Base-by-base conservation (phyloP, 306 rosid genomes). In the Corylus americana region DNA sequence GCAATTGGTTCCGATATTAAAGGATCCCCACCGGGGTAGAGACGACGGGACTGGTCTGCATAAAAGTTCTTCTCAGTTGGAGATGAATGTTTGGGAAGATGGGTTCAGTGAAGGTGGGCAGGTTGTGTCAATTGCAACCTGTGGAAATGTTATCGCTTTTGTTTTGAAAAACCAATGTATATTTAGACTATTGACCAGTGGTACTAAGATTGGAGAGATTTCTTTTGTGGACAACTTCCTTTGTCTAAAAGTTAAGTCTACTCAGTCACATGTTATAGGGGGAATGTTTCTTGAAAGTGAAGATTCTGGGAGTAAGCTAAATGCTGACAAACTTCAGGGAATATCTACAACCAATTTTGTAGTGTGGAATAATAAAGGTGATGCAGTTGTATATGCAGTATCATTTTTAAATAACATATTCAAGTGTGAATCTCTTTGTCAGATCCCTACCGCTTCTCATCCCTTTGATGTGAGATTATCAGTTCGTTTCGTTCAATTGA, bases 351-450 rank as follows among this genome's bases (percentile, higher is more conserved):
- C 62, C 58, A 51, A 51, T 50, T 88, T 92, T 89, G 80, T 78
- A 35, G 90, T 90, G 22, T 95, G 98, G 98, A 90, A 86, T 79
- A 86, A 83, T 79, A 81, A 74, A 77, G 98, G 98, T 80, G 80
- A 48, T 81, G 91, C 89, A 80, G 55, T 89, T 85, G 84, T 91
- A 49, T 89, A 83, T 79, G 78, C 74, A 73, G 50, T 95, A 64
- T 85, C 85, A 17, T 83, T 84, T 87, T 72, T 79, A 78, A 84
- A 93, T 82, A 90, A 83, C 53, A 55, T 78, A 67, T 90, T 95
- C 71, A 86, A 66, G 29, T 90, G 88, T 57, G 85, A 89, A 78
- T 88, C 84, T 55, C 86, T 83, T 81, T 84, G 83, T 80, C 96
- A 90, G 84, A 90, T 95, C 83, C 96, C 94, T 44, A 83, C 91